Base-by-base conservation (phyloP, 495 filamentous ascomycete genomes). In the Tuber microsphaerosporum region DNA sequence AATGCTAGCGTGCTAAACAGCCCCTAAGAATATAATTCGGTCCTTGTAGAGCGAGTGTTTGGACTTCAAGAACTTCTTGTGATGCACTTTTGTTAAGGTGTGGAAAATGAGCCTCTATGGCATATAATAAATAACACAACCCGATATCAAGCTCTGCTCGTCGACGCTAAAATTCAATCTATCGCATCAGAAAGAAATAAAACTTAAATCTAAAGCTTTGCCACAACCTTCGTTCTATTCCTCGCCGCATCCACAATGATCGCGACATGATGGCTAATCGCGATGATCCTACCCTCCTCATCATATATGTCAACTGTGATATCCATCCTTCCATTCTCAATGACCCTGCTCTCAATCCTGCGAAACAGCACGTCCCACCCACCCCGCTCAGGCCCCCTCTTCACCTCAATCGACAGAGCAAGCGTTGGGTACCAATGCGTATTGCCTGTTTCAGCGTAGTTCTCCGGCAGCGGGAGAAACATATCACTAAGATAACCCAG, bases 341-440 rank as follows among this genome's bases (percentile, higher is more conserved):
- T 88, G 84, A 86, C 83, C 83, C 88, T 90, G 0, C 86, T 85
- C 48, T 86, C 83, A 14, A 89, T 83, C 48, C 91, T 86, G 73
- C 86, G 84, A 81, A 88, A 90, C 71, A 94, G 80, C 91, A 91
- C 92, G 77, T 91, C 86, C 56, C 87, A 87, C 0, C 90, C 90
- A 41, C 84, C 84, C 22, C 83, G 81, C 9, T 89, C 89, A 69
- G 92, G 83, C 22, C 83, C 79, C 79, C 88, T 89, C 84, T 93
- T 92, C 71, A 91, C 83, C 76, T 93, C 91, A 41, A 93, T 75
- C 76, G 89, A 90, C 83, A 93, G 83, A 34, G 91, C 86, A 22
- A 95, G 84, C 4, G 92, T 96, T 0, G 92, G 92, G 84, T 94
- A 94, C 93, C 93, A 94, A 79, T 87, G 70, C 39, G 41, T 73